phyloP scores from a whole-genome alignment of 805 yeast species.

The Martiniozyma abietophila region DNA sequence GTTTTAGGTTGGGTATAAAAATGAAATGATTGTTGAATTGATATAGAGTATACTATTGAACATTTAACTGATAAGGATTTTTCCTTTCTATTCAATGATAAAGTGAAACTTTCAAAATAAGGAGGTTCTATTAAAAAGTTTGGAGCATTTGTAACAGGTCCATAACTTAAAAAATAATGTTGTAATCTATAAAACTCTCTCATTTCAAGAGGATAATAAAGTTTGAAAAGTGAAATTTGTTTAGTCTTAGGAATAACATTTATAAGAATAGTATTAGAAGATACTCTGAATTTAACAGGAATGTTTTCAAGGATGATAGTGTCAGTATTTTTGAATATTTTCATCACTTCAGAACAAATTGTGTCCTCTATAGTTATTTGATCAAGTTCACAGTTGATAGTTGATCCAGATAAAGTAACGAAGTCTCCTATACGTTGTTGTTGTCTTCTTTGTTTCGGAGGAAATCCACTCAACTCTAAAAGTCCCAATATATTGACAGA shows the following conservation, averaged over 20 bases:
- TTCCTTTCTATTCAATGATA: background rate
- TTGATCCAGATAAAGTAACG: too few species aligned
- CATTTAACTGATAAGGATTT: conserved; percentile 4
- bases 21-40: conserved; percentile 15
- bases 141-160: conserved; percentile 4
- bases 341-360: too few species aligned
- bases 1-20: conserved; percentile 13
- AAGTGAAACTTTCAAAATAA: conserved; percentile 1
- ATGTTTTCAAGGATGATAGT: conserved; percentile 1
- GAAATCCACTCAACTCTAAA: too few species aligned
- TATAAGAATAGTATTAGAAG: conserved; percentile 1
- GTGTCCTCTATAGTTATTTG: too few species aligned
- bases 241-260: conserved; percentile 1
- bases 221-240: conserved; percentile 4
- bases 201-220: background rate
- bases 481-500: too few species aligned
- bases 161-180: conserved; percentile 5
- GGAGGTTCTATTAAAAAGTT: conserved; percentile 6
- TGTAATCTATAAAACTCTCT: conserved; percentile 1
- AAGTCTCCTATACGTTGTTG: too few species aligned
- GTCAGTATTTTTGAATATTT: too few species aligned
- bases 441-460: too few species aligned
- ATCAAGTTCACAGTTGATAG: too few species aligned
- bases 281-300: conserved; percentile 2
- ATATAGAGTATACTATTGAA: conserved; percentile 7